Evolutionary conservation across 805 yeast species (phyloP), one percentile per base, ranked within the genome.

Genomic region (Clavispora carvajalis): DNA sequence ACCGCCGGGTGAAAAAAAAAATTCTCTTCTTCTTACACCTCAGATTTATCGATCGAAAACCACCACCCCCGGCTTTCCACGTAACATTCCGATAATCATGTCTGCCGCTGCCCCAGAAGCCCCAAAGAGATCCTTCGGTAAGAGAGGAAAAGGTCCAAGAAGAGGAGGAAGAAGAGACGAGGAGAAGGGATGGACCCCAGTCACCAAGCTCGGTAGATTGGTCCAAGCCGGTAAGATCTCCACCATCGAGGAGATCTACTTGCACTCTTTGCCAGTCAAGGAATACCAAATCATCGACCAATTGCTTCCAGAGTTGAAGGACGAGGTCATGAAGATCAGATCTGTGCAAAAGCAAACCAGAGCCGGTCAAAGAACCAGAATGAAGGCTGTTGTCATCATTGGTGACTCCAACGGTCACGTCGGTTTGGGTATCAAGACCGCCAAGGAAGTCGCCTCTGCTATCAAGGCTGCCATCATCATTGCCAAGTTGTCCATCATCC

Each of bases 281-380:
- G 99, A 93, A 80, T 90, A 76, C 86, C 98, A 93, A 81, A 86
- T 93, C 80, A 85, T 93, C 65, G 99, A 93, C 80, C 82, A 81
- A 68, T 80, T 93, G 73, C 80, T 93, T 66, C 99, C 99, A 71
- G 83, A 77, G 67, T 84, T 93, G 71, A 82, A 85, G 77, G 99
- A 93, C 73, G 96, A 91, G 79, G 97, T 93, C 69, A 93, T 93
- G 99, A 91, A 91, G 88, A 93, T 93, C 80, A 84, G 91, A 80
- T 95, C 99, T 60, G 99, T 93, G 63, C 99, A 93, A 80, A 93
- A 93, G 85, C 99, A 93, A 80, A 93, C 99, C 82, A 83, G 96
- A 79, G 99, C 99, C 67, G 99, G 99, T 89, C 99, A 93, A 83
- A 91, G 99, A 84, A 93, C 98, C 78, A 89, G 99, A 83, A 90